Conservation (phyloP, 352 stramenopile genomes). For the Thraustochytrium striatum region DNA sequence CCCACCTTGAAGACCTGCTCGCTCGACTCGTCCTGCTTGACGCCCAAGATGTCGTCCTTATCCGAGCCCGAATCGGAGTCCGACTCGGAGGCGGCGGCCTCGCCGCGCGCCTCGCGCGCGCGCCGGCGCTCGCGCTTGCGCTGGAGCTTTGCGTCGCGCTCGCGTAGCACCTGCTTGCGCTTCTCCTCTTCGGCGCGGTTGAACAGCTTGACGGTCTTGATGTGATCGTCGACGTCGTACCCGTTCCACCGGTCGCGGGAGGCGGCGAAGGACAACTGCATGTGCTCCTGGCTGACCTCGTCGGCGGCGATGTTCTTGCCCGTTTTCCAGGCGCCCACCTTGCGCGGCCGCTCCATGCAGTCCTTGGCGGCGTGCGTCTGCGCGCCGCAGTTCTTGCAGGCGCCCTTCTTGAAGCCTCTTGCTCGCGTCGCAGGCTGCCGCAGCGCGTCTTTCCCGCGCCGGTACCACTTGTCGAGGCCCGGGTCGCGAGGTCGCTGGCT, state of each 20-base stretch:
- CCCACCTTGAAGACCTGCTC: constrained; percentile 38
- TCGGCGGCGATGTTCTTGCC: constrained; percentile 78
- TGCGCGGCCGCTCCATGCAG: constrained; percentile 82
- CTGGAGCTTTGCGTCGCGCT: constrained; percentile 56
- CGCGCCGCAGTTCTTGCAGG: constrained; percentile 89
- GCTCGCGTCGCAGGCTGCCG: too few species aligned
- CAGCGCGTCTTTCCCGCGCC: constrained; percentile 46
- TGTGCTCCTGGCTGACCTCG: constrained; percentile 75
- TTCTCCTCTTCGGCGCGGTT: constrained; percentile 51
- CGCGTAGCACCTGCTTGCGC: constrained; percentile 39
- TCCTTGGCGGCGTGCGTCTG: constrained; percentile 84
- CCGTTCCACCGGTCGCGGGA: constrained; percentile 96
- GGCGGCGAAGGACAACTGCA: constrained; percentile 89
- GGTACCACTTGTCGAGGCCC: constrained; percentile 54
- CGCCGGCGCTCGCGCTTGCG: constrained; percentile 15
- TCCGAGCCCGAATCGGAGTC: constrained; percentile 81
- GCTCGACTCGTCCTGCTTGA: constrained; percentile 62
- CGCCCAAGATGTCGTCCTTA: constrained; percentile 75
- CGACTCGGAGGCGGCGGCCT: constrained; percentile 55
- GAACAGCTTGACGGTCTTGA: constrained; percentile 48
- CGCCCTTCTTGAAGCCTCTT: constrained; percentile 62
- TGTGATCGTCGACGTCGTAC: constrained; percentile 60
- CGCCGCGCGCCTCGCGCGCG: constrained; percentile 47
- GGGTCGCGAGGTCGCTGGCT: constrained; percentile 47
- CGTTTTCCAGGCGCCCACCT: constrained; percentile 75